phyloP scores from a whole-genome alignment of 2,329 filamentous ascomycete species.

The Penicillium freii region DNA sequence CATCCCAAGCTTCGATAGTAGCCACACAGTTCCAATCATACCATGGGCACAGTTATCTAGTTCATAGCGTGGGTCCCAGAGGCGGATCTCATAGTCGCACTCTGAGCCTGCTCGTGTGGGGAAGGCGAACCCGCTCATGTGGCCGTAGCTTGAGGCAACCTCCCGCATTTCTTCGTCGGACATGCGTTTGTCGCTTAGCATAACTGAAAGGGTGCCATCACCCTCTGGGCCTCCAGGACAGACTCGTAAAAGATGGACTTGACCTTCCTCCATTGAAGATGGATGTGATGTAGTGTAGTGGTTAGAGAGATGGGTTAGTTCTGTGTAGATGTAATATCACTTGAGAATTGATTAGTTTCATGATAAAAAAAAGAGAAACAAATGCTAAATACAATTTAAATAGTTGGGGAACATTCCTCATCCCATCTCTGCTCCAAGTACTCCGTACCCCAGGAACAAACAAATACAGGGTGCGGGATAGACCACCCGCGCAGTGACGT shows the following conservation, averaged over 20 bases:
- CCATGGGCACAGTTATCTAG: not conserved
- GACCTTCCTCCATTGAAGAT: constrained; percentile 10
- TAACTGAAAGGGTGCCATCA: not conserved
- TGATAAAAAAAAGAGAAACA: not conserved
- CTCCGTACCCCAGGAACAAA: not conserved
- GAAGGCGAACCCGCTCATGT: not conserved
- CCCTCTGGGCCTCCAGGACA: not conserved
- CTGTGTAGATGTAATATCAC: not conserved
- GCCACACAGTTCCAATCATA: constrained; percentile 15
- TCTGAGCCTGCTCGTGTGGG: not conserved
- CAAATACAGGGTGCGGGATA: not conserved
- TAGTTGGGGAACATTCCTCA: not conserved
- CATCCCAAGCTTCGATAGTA: constrained; percentile 8
- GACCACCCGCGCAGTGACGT: constrained; percentile 18
- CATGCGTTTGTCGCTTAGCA: not conserved
- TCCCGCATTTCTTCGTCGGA: not conserved
- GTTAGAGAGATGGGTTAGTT: not conserved
- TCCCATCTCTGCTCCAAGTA: not conserved
- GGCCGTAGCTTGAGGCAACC: not conserved
- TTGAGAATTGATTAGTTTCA: not conserved
- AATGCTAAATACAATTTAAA: not conserved
- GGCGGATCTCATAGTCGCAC: not conserved
- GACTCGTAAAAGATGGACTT: not conserved
- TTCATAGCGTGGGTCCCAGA: not conserved
- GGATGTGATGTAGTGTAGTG: not conserved